Base-by-base conservation (phyloP, 177 flowering plant genomes). In the Tripterygium wilfordii region DNA sequence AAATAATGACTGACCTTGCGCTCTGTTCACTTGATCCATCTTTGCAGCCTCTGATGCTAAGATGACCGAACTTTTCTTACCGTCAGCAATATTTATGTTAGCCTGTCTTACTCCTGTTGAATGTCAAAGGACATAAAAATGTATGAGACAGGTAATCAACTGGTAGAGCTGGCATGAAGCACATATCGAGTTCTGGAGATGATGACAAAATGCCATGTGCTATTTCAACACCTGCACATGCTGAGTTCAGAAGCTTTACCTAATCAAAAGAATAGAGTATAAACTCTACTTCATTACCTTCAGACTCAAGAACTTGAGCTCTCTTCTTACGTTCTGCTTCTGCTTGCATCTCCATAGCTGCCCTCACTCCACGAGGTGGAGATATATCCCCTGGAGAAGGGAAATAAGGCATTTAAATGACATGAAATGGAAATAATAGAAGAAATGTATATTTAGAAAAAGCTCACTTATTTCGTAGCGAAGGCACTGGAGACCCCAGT, bases 311-410 rank as follows among this genome's bases (percentile, higher is more conserved):
- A 62, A 88, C 62, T 68, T 76, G 87, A 61, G 96, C 95, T 68
- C 96, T 77, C 56, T 71, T 88, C 58, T 70, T 83, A 24, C 96
- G 80, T 56, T 85, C 96, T 49, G 96, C 96, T 71, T 88, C 96
- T 29, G 91, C 96, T 67, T 88, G 95, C 95, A 83, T 79, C 68
- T 85, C 95, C 95, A 85, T 88, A 61, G 95, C 94, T 17, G 66
- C 85, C 50, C 66, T 75, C 25, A 88, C 79, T 44, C 87, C 89
- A 36, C 66, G 71, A 32, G 84, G 84, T 44, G 84, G 84, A 60
- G 78, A 61, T 48, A 79, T 79, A 48, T 79, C 84, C 77, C 70
- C 84, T 78, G n/a, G 42, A 58, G 4, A 40, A 36, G 14, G n/a
- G 37, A 42, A 42, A 25, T 6, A 3, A 39, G 13, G 36, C 19